Evolutionary conservation across 2,329 filamentous ascomycete species (phyloP), one percentile per base, ranked within the genome.

Genomic region (Knoxdaviesia proteae): DNA sequence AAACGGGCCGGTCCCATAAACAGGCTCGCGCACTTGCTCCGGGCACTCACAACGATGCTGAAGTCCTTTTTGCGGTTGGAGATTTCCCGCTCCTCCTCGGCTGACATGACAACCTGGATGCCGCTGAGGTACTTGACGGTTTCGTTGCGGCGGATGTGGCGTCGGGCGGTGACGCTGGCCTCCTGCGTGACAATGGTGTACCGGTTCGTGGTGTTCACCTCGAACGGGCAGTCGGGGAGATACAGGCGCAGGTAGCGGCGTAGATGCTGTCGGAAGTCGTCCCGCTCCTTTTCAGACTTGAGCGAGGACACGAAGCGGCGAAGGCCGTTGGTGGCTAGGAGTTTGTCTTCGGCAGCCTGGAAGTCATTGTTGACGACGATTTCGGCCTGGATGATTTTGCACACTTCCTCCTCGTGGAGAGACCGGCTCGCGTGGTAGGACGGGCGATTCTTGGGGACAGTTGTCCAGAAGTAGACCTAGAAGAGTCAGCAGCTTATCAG

Each of bases 1-100:
- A 98, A 96, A 41, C 90, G 77, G 34, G 90, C 90, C 6, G 90
- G 92, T 0, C 90, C 90, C 56, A 98, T 77, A 56, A 98, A 96
- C 37, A 98, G 65, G 42, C 84, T 93, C 32, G 87, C 81, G 47
- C 80, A 80, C 61, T 93, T 94, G 60, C 82, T 88, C 45, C 90
- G 73, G 49, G 84, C 88, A 47, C 87, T 94, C 54, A 94, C 82
- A 33, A 98, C 87, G 48, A 98, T 87, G 57, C 87, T 94, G 57
- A 98, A 98, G 56, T 98, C 90, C 54, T 88, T 87, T 55, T 90
- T 81, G 46, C 77, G 79, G 48, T 77, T 60, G 31, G 84, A 80
- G 45, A 96, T 71, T 44, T 82, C 76, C 47, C 76, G 71, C 56
- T 96, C 90, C 58, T 98, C 88, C 56, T 94, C 82, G 33, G 82